These are phyloP conservation scores for Aureobasidium mangrovei DNA, from an alignment of 2,329 filamentous ascomycete species.

Conservation along the genomic window DNA sequence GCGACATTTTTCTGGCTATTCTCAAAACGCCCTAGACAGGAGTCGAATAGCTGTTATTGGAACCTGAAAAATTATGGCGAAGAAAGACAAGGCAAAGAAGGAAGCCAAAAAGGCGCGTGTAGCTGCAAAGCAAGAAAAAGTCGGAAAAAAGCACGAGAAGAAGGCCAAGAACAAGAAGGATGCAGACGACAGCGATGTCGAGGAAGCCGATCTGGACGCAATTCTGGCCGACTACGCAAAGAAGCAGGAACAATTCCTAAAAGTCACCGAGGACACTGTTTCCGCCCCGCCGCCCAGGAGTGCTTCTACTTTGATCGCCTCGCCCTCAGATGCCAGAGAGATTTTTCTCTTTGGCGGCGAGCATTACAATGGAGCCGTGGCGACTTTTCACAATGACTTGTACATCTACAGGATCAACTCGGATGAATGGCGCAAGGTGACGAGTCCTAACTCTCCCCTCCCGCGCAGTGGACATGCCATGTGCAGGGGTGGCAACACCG, in stretches of 20 bases:
- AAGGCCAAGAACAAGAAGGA: conserved; percentile 74
- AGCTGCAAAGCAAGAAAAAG: conserved; percentile 45
- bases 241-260: conserved; percentile 85
- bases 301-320: conserved; percentile 74
- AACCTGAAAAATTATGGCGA: background rate
- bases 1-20: background rate
- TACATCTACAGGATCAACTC: conserved; percentile 66
- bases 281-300: conserved; percentile 68
- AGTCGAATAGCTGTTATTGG: background rate
- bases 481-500: conserved; percentile 79
- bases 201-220: conserved; percentile 86
- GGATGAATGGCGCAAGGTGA: conserved; percentile 85
- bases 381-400: conserved; percentile 60
- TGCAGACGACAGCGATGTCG: conserved; percentile 71
- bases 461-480: conserved; percentile 90
- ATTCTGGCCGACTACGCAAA: conserved; percentile 89
- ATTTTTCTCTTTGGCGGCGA: conserved; percentile 90
- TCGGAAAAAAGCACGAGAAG: conserved; percentile 70
- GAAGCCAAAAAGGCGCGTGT: conserved; percentile 35
- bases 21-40: background rate
- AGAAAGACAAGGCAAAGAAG: conserved; percentile 48
- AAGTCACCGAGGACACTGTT: conserved; percentile 73
- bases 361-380: conserved; percentile 86
- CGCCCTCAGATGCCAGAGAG: conserved; percentile 77
- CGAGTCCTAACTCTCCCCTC: conserved; percentile 81